A percentile compares a stretch with the other conserved stretches of the same genome.
Conservation (phyloP, 2,329 filamentous ascomycete species). For the Stagonosporopsis tanaceti region DNA sequence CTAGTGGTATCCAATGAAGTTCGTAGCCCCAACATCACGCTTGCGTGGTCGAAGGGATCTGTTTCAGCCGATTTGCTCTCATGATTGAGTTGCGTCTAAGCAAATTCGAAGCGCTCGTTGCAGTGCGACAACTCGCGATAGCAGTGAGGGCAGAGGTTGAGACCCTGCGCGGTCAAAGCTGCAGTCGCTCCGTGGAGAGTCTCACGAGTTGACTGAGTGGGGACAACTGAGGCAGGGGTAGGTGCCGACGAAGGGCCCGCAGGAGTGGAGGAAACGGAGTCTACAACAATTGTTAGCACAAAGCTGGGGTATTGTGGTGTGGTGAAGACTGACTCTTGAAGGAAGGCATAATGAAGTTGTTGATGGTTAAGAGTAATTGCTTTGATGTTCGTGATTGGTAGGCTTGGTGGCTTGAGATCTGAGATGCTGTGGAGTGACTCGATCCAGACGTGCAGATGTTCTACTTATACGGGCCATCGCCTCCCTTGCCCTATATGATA, state of each 20-base stretch:
- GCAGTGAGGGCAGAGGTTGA: slow-evolving; percentile 39
- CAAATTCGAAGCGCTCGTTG: slow-evolving; percentile 37
- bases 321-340: slow-evolving; percentile 26
- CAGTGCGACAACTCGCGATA: slow-evolving; percentile 39
- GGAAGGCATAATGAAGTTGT: slow-evolving; percentile 27
- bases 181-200: slow-evolving; percentile 34
- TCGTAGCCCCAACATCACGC: slow-evolving; percentile 13
- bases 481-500: slow-evolving; percentile 21
- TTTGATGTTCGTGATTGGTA: not conserved
- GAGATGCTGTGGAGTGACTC: slow-evolving; percentile 4
- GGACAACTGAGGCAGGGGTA: slow-evolving; percentile 26
- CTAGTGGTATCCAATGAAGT: slow-evolving; percentile 10
- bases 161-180: slow-evolving; percentile 31
- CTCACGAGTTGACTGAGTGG: slow-evolving; percentile 30
- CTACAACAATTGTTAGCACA: slow-evolving; percentile 17
- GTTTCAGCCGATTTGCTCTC: not conserved
- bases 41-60: slow-evolving; percentile 1
- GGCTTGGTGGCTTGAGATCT: slow-evolving; percentile 1
- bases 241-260: slow-evolving; percentile 31
- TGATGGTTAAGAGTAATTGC: not conserved
- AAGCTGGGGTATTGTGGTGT: not conserved
- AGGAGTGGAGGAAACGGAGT: slow-evolving; percentile 37
- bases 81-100: slow-evolving; percentile 10
- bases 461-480: slow-evolving; percentile 26
- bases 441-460: slow-evolving; percentile 6